These are phyloP conservation scores for Chlorophyllum brunneum DNA, from an alignment of 768 basidiomycete genomes.

Conservation along the genomic window DNA sequence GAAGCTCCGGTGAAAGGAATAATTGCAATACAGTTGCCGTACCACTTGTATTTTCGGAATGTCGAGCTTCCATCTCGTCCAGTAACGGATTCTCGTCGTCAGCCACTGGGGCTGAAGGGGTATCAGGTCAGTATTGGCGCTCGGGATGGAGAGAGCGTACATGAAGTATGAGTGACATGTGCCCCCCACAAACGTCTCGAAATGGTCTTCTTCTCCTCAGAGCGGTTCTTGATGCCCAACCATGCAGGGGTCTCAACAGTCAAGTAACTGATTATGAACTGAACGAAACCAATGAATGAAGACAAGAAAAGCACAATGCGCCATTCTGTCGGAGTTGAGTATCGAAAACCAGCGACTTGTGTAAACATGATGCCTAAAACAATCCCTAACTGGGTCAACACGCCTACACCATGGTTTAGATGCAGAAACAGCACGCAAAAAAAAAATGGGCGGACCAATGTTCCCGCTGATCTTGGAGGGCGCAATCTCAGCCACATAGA, in stretches of 20 bases:
- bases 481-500: constrained; percentile 83
- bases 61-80: constrained; percentile 26
- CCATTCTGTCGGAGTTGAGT: constrained; percentile 71
- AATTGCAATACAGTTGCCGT: constrained; percentile 51
- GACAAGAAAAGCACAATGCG: constrained; percentile 68
- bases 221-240: constrained; percentile 46
- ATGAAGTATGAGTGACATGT: constrained; percentile 19
- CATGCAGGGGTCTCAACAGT: constrained; percentile 74
- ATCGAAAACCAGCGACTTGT: constrained; percentile 67
- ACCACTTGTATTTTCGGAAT: constrained; percentile 20
- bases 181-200: constrained; percentile 52
- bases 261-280: constrained; percentile 49
- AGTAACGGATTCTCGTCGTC: constrained; percentile 40
- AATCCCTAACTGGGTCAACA: constrained; percentile 78
- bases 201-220: constrained; percentile 46
- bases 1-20: constrained; percentile 47
- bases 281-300: constrained; percentile 46
- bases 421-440: not conserved
- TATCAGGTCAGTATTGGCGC: not conserved
- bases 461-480: constrained; percentile 72
- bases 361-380: constrained; percentile 87
- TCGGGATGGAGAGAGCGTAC: constrained; percentile 19
- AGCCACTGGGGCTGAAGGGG: not conserved
- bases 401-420: constrained; percentile 39
- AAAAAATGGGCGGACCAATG: constrained; percentile 47